A percentile compares a stretch with the other conserved stretches of the same genome.
Conservation (phyloP, 2,329 filamentous ascomycete genomes). For the Hymenoscyphus repandus region DNA sequence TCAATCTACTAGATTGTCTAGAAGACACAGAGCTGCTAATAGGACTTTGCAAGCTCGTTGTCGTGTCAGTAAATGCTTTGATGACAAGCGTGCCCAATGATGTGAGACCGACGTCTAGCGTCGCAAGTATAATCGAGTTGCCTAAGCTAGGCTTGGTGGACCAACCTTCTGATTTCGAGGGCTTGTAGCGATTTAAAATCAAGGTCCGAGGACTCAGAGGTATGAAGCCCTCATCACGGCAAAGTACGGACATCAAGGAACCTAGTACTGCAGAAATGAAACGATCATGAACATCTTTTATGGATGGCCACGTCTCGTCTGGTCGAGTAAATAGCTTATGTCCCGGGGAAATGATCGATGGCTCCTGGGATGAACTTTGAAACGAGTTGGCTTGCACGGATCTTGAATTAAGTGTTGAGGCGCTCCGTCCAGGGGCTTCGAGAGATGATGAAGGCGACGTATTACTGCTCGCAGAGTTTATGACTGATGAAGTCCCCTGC, state of each 20-base stretch:
- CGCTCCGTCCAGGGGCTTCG: slow-evolving; percentile 23
- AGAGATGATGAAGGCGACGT: slow-evolving; percentile 28
- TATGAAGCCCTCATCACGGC: slow-evolving; percentile 28
- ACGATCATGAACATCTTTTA: slow-evolving; percentile 29
- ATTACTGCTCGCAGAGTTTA: slow-evolving; percentile 22
- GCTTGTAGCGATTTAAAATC: slow-evolving; percentile 17
- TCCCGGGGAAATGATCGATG: slow-evolving; percentile 21
- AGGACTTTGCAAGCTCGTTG: slow-evolving; percentile 24
- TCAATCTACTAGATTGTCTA: slow-evolving; percentile 8
- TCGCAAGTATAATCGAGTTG: slow-evolving; percentile 25
- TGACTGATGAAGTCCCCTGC: slow-evolving; percentile 12
- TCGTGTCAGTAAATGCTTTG: slow-evolving; percentile 27
- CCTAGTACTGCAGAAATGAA: slow-evolving; percentile 32
- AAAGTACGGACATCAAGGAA: slow-evolving; percentile 29
- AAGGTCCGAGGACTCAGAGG: slow-evolving; percentile 32
- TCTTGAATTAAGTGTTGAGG: slow-evolving; percentile 26
- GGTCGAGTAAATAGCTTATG: slow-evolving; percentile 15
- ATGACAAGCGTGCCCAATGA: slow-evolving; percentile 29
- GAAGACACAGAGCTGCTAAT: slow-evolving; percentile 1
- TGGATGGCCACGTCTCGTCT: slow-evolving; percentile 13
- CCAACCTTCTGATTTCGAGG: background rate
- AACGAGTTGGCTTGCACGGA: slow-evolving; percentile 18
- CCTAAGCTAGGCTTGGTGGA: slow-evolving; percentile 2
- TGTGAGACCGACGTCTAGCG: slow-evolving; percentile 30
- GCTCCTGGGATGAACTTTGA: slow-evolving; percentile 21